Evolutionary conservation across 2,329 filamentous ascomycete genomes (phyloP).

Genomic region (Zymoseptoria brevis): DNA sequence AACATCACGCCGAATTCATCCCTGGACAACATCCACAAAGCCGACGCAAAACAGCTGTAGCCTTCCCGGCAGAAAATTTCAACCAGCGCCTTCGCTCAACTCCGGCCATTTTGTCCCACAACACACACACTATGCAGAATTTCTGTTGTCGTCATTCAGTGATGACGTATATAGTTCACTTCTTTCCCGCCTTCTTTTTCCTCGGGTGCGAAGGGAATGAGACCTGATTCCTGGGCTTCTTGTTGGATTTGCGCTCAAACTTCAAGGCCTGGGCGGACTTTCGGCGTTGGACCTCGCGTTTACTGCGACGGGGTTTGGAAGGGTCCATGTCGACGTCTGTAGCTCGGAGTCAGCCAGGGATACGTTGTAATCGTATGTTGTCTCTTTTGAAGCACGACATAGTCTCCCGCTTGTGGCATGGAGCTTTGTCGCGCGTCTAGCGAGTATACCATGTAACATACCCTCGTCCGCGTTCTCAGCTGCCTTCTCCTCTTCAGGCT

Average conservation of each 20-base stretch:
- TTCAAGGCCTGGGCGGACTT: conserved; percentile 28
- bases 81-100: neutral
- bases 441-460: neutral
- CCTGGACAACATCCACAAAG: too few relatives aligned
- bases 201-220: conserved; percentile 27
- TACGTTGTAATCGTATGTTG: too few relatives aligned
- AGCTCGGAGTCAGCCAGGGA: too few relatives aligned
- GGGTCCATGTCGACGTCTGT: conserved; percentile 32
- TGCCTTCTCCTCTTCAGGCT: neutral
- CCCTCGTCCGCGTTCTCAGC: neutral
- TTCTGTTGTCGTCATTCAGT: neutral
- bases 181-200: conserved; percentile 20
- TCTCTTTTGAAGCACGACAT: too few relatives aligned
- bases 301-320: conserved; percentile 15
- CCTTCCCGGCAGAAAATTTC: neutral
- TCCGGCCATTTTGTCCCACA: neutral
- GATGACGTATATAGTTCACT: conserved; percentile 19
- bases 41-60: neutral
- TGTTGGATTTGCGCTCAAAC: conserved; percentile 30
- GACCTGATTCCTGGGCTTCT: conserved; percentile 34
- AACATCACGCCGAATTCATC: too few relatives aligned
- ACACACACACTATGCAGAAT: neutral
- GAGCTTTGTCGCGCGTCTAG: too few relatives aligned
- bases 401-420: too few relatives aligned
- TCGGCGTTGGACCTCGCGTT: conserved; percentile 17